phyloP scores from a whole-genome alignment of 805 yeast species.

The Ogataea degrootiae region DNA sequence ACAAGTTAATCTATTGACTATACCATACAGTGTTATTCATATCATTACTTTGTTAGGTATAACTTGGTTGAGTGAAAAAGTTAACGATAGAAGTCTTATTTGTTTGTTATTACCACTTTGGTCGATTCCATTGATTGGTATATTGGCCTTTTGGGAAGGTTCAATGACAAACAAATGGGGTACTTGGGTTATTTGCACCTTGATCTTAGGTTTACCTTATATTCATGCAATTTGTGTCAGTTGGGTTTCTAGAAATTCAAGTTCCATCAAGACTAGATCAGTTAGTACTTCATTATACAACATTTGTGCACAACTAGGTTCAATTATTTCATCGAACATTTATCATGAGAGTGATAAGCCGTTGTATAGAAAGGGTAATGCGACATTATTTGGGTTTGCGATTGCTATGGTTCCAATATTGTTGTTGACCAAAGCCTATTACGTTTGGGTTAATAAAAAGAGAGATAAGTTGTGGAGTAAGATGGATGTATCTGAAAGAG shows the following conservation, averaged over 20 bases:
- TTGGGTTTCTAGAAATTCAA: conserved; percentile 60
- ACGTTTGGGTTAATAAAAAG: conserved; percentile 36
- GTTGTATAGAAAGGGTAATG: conserved; percentile 53
- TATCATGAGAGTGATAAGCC: conserved; percentile 58
- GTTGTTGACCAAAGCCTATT: conserved; percentile 33
- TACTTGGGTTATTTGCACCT: conserved; percentile 20
- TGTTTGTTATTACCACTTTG: conserved; percentile 23
- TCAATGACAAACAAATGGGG: conserved; percentile 25
- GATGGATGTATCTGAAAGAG: conserved; percentile 45
- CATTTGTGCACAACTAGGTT: conserved; percentile 57
- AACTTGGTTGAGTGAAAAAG: conserved; percentile 34
- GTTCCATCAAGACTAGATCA: conserved; percentile 58
- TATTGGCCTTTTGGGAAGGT: conserved; percentile 27
- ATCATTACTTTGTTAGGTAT: conserved; percentile 32
- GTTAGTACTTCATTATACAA: conserved; percentile 63
- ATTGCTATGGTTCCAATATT: conserved; percentile 25
- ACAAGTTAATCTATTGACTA: conserved; percentile 45
- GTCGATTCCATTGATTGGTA: conserved; percentile 21
- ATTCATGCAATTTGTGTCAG: conserved; percentile 53
- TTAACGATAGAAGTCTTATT: conserved; percentile 24
- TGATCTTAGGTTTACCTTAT: conserved; percentile 39
- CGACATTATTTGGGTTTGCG: conserved; percentile 33
- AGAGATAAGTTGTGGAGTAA: conserved; percentile 48
- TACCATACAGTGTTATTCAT: conserved; percentile 42
- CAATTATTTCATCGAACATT: conserved; percentile 50